Evolutionary conservation across 202 grass and related monocot species (phyloP).

Genomic region (Dendrocalamus latiflorus): DNA sequence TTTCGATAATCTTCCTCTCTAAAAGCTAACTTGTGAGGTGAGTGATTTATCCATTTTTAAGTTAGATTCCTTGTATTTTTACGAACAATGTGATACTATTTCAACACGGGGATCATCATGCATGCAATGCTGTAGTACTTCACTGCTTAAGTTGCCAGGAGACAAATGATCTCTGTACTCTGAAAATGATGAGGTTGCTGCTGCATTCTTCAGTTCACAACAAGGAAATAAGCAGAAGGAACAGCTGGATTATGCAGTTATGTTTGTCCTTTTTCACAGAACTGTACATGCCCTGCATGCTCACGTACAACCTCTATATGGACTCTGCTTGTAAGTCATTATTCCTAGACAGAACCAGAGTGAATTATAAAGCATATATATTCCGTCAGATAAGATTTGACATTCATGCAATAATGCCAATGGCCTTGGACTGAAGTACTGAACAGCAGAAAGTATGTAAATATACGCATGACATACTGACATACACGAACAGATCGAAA

Average conservation of each 20-base stretch:
- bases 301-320: neutral
- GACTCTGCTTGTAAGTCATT: neutral
- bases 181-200: neutral
- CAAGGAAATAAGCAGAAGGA: neutral
- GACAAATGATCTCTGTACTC: neutral
- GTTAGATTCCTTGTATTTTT: too few species aligned
- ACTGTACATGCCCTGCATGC: neutral
- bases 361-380: neutral
- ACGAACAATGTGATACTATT: too few species aligned
- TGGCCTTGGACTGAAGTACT: neutral
- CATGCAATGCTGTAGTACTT: neutral
- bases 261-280: neutral
- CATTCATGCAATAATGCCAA: neutral
- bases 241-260: neutral
- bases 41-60: too few species aligned
- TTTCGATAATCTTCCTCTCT: too few species aligned
- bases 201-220: neutral
- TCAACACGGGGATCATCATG: neutral
- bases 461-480: neutral
- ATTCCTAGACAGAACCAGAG: neutral
- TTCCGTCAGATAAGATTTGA: neutral
- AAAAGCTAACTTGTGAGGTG: too few species aligned
- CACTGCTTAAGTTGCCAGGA: neutral
- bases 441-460: neutral
- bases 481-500: neutral